These are phyloP conservation scores for Trichosanthes truncata DNA, from an alignment of 306 rosid genomes.

Conservation along the genomic window DNA sequence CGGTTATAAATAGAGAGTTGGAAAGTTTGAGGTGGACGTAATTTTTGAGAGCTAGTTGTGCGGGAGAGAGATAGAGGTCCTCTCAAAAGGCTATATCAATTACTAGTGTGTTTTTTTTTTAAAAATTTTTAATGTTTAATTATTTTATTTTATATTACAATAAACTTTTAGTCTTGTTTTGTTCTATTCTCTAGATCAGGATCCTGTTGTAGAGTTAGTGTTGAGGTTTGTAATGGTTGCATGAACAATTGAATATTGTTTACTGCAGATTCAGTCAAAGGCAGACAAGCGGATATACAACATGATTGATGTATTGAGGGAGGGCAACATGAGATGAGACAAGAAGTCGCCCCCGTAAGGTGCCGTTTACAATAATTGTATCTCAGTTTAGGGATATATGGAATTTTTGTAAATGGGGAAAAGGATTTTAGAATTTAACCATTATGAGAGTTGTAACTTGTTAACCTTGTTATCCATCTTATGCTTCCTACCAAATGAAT, in stretches of 20 bases:
- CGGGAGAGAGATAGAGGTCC: background rate
- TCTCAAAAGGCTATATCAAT: background rate
- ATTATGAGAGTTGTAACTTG: background rate
- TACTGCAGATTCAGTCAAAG: slow-evolving; percentile 44
- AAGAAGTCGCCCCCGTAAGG: background rate
- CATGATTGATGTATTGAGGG: slow-evolving; percentile 78
- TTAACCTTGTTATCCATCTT: background rate
- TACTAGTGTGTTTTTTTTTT: too few relatives aligned
- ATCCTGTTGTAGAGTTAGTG: background rate
- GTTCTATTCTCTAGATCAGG: background rate
- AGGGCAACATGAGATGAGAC: slow-evolving; percentile 62
- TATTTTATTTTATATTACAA: too few relatives aligned
- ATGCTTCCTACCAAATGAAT: slow-evolving; percentile 4
- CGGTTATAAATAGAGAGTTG: too few relatives aligned
- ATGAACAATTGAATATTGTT: background rate
- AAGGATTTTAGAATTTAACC: background rate
- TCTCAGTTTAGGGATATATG: background rate
- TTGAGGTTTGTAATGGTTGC: background rate
- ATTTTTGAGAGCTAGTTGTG: too few relatives aligned
- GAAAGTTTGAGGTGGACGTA: too few relatives aligned
- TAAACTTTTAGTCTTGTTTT: background rate
- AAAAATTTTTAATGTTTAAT: too few relatives aligned
- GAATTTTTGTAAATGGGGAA: background rate
- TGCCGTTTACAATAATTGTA: background rate
- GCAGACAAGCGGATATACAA: slow-evolving; percentile 48